Evolutionary conservation across 345 rosid genomes (phyloP), one percentile per base, ranked within the genome.

Genomic region (Moringa oleifera): DNA sequence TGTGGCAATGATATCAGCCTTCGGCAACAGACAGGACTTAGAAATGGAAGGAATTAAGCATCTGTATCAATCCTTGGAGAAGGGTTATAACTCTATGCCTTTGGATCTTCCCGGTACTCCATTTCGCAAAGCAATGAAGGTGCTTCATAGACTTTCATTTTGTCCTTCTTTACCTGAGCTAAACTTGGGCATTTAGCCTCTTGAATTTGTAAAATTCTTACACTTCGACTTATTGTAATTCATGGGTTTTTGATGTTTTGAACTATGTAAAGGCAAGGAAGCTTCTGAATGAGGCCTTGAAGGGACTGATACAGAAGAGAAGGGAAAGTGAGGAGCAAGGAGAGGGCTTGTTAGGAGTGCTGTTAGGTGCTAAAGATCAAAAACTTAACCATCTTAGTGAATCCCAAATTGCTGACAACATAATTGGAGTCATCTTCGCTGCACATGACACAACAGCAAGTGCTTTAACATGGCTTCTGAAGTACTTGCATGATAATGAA

Each of bases 371-470:
- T 20, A 70, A 74, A 51, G 80, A 81, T 53, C 79, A 68, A n/a
- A 75, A 78, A 66, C 62, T 54, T 0, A 73, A 71, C 24, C 61
- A 66, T 37, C 80, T 92, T 11, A 84, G 79, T 13, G 97, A 93
- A 73, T 79, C 85, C 21, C 98, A 93, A 31, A 86, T 93, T 54
- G 91, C 94, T 13, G 98, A 93, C 63, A 93, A 93, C 58, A 81
- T 93, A 64, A 90, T 93, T 36, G 98, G 98, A 24, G 91, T 93
- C 4, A 86, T 90, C 20, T 93, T 93, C 18, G 97, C 98, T 46
- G 97, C 98, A 56, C 94, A 88, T n/a, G 98, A 93, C 57, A 90
- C 97, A 11, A 93, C 98, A 20, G 97, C 97, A 15, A 86, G 90
- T 66, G 89, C 77, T 45, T 71, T 88, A 17, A 93, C 98, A 18